Conservation (phyloP, 441 rosid species). For the Theobroma grandiflorum region DNA sequence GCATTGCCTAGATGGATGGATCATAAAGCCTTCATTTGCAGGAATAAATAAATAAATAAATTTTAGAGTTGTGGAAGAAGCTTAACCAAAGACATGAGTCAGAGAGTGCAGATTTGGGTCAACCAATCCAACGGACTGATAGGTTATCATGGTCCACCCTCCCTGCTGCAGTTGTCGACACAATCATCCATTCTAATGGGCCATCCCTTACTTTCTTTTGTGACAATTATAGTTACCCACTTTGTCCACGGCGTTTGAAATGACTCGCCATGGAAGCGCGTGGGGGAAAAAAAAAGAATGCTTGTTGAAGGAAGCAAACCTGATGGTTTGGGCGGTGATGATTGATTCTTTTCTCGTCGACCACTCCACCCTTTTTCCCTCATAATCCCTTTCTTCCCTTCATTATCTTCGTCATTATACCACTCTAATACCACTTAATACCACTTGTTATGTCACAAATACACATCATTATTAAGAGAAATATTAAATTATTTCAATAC, state of each 20-base stretch:
- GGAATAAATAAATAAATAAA: background rate
- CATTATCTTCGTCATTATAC: too few species aligned
- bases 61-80: background rate
- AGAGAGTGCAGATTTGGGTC: constrained; percentile 26
- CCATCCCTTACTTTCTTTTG: background rate
- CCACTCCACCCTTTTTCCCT: background rate
- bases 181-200: background rate
- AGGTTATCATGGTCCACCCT: background rate
- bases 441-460: too few species aligned
- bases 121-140: constrained; percentile 28
- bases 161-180: background rate
- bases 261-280: too few species aligned
- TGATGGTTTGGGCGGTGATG: background rate
- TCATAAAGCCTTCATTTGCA: background rate
- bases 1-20: background rate
- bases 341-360: background rate
- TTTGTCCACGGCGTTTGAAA: background rate
- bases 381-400: background rate
- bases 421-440: too few species aligned
- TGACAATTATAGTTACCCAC: background rate
- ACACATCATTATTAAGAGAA: too few species aligned
- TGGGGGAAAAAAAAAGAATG: background rate
- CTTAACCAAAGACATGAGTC: constrained; percentile 6
- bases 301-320: background rate
- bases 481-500: too few species aligned